A percentile compares a stretch with the other conserved stretches of the same genome.
These are phyloP conservation scores for carrot (Daucus carota) DNA, from an alignment of 129 eudicot genomes.

Conservation along the genomic window DH1_v3.0 NC_030384.2:36839501-36840000, in stretches of 20 bases:
- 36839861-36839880: slow-evolving; percentile 51
- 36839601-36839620: neutral
- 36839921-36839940: slow-evolving; percentile 90
- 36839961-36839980: slow-evolving; percentile 95
- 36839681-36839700: too few species aligned
- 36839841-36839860: slow-evolving; percentile 23
- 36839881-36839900: slow-evolving; percentile 47
- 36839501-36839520: too few species aligned
- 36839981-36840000: slow-evolving; percentile 99
- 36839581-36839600: neutral
- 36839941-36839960: slow-evolving; percentile 98
- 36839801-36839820: neutral
- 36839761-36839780: neutral
- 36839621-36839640: neutral
- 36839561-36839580: too few species aligned
- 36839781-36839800: neutral
- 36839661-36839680: too few species aligned
- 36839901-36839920: slow-evolving; percentile 85
- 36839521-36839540: too few species aligned
- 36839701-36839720: too few species aligned
- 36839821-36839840: neutral
- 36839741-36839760: too few species aligned
- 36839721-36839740: too few species aligned
- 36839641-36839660: too few species aligned
- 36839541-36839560: too few species aligned